Percentiles rank a stretch among this genome's conserved stretches.
These are phyloP conservation scores for Tuber microsphaerosporum DNA, from an alignment of 495 filamentous ascomycete genomes.

Conservation along the genomic window DNA sequence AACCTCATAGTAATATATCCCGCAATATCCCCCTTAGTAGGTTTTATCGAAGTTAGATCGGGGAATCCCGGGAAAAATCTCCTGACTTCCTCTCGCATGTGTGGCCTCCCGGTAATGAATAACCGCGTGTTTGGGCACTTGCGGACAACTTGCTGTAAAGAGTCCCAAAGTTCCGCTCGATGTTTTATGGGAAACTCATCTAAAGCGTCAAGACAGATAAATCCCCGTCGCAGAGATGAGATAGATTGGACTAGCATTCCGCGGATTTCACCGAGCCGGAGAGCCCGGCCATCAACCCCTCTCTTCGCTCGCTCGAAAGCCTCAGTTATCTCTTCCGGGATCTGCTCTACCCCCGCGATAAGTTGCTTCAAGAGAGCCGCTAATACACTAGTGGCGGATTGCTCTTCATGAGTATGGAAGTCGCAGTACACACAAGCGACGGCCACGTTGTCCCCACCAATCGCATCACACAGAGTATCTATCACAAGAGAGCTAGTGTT, in stretches of 20 bases:
- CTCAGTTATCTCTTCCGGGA: neutral
- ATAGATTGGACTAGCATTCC: neutral
- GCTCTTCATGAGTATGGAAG: too few relatives aligned
- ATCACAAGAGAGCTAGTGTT: neutral
- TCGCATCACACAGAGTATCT: neutral
- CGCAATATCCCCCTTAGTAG: neutral
- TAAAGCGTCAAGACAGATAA: neutral
- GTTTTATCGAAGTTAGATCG: neutral
- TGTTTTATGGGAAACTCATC: neutral
- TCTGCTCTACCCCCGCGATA: neutral
- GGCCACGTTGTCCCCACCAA: too few relatives aligned
- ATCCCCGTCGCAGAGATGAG: neutral
- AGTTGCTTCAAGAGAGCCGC: neutral
- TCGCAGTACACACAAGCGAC: too few relatives aligned
- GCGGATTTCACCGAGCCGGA: neutral
- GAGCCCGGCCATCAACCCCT: neutral
- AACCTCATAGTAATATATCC: too few relatives aligned
- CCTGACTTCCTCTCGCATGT: neutral
- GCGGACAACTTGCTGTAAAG: too few relatives aligned
- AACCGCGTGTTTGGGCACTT: neutral
- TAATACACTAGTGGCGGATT: too few relatives aligned
- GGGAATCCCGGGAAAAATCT: neutral
- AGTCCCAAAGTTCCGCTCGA: too few relatives aligned
- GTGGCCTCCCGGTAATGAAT: neutral
- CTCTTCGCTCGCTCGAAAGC: neutral